A percentile compares a stretch with the other conserved stretches of the same genome.
phyloP scores from a whole-genome alignment of 306 rosid species.

The Quercus gilva region DNA sequence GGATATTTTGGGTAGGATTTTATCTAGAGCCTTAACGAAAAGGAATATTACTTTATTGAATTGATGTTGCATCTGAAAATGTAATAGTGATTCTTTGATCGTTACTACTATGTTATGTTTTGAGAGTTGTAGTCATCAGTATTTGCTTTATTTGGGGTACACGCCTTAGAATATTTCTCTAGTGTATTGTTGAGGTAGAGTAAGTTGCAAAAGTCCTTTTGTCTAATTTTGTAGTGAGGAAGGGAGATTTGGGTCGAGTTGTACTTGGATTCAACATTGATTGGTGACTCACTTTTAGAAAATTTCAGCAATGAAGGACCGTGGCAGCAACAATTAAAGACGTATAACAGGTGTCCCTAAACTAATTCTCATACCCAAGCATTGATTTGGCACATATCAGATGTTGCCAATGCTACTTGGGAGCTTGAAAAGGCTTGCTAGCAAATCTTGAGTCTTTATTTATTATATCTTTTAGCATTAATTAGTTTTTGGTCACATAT shows the following conservation, averaged over 20 bases:
- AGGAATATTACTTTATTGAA: background rate
- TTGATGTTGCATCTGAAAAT: background rate
- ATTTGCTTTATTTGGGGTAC: background rate
- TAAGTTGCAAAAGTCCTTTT: conserved; percentile 45
- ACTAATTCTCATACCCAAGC: too few species aligned
- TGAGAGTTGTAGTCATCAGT: background rate
- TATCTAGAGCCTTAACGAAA: background rate
- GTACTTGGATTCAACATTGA: conserved; percentile 76
- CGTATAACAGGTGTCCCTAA: too few species aligned
- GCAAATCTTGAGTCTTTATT: too few species aligned
- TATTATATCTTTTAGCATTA: too few species aligned
- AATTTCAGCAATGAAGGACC: conserved; percentile 38
- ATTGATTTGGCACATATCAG: too few species aligned
- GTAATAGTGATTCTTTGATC: background rate
- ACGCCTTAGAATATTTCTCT: background rate
- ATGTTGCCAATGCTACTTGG: too few species aligned
- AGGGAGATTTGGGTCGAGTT: conserved; percentile 32
- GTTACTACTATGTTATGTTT: background rate
- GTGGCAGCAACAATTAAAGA: background rate
- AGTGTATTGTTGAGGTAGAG: conserved; percentile 38
- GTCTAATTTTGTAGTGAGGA: conserved; percentile 32
- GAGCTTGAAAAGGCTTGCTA: too few species aligned
- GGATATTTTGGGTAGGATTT: background rate
- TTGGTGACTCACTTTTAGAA: conserved; percentile 73
- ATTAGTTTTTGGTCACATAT: too few species aligned